A percentile compares a stretch with the other conserved stretches of the same genome.
These are phyloP conservation scores for Lupinus albus DNA, from an alignment of 306 rosid genomes.

Conservation along the genomic window DNA sequence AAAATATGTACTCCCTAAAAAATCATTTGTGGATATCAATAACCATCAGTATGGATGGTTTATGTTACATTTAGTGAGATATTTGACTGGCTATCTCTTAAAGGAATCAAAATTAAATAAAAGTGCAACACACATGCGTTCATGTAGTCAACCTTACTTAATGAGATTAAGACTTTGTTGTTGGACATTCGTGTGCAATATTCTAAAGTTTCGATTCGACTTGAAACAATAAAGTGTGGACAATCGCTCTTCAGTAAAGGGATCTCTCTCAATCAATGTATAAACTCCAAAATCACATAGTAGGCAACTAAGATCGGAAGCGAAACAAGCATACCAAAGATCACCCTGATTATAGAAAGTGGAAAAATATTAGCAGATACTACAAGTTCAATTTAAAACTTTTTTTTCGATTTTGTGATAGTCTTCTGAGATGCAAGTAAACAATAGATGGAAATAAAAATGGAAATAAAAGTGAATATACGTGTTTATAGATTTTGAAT, in stretches of 20 bases:
- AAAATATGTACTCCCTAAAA: not conserved
- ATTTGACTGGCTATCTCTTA: not conserved
- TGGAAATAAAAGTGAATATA: no score
- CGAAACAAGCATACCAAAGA: conserved; percentile 78
- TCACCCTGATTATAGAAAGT: conserved; percentile 63
- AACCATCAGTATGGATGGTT: conserved; percentile 4
- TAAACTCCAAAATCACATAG: conserved; percentile 66
- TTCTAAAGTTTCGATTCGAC: conserved; percentile 4
- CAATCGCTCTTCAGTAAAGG: not conserved
- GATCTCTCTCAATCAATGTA: conserved; percentile 33
- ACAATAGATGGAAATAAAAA: no score
- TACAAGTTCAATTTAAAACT: no score
- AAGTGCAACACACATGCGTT: conserved; percentile 19
- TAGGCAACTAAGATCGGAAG: conserved; percentile 75
- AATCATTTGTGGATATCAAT: not conserved
- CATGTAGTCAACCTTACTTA: no score
- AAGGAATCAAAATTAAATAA: conserved; percentile 26
- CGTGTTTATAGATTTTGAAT: no score
- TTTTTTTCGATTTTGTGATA: no score
- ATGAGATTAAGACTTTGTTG: no score
- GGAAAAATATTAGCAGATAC: conserved; percentile 6
- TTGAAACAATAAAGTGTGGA: conserved; percentile 3
- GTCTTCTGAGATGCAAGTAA: no score
- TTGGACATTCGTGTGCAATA: not conserved
- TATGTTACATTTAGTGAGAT: conserved; percentile 23